These are phyloP conservation scores for Pseudognaphalium luteoalbum DNA, from an alignment of 129 eudicot species.

Conservation along the genomic window DNA sequence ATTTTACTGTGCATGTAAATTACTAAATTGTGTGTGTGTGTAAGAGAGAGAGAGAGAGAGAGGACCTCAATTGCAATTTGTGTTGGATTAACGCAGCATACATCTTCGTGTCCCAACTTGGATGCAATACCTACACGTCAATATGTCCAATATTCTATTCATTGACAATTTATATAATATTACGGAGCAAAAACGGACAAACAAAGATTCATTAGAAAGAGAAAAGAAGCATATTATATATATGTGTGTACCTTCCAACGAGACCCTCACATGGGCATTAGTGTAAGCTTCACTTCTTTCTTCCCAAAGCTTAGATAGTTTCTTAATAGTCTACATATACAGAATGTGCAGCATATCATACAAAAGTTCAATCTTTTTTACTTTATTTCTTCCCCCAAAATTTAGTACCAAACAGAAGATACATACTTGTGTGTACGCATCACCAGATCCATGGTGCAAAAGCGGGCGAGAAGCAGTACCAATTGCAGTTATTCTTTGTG, in stretches of 20 bases:
- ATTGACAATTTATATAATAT: neutral
- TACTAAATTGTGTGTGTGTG: conserved; percentile 5
- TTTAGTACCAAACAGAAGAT: conserved; percentile 3
- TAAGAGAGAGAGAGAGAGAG: conserved; percentile 11
- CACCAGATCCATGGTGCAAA: conserved; percentile 70
- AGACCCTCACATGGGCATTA: conserved; percentile 72
- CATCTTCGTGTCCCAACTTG: conserved; percentile 65
- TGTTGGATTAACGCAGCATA: conserved; percentile 61
- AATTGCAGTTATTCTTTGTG: conserved; percentile 66
- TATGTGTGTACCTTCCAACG: conserved; percentile 62
- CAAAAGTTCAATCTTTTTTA: neutral
- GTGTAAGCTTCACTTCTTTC: conserved; percentile 78
- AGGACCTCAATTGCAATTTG: conserved; percentile 75
- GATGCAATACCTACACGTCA: conserved; percentile 62
- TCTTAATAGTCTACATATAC: conserved; percentile 53
- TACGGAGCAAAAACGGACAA: neutral
- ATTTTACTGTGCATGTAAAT: neutral
- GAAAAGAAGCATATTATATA: neutral
- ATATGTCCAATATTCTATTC: neutral
- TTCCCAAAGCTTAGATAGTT: conserved; percentile 63
- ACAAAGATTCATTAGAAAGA: neutral
- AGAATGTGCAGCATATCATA: neutral
- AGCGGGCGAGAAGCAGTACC: conserved; percentile 97
- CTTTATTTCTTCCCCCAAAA: neutral
- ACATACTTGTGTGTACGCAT: conserved; percentile 70